Evolutionary conservation across 2,329 filamentous ascomycete species (phyloP).

Genomic region (Calonectria pteridis): DNA sequence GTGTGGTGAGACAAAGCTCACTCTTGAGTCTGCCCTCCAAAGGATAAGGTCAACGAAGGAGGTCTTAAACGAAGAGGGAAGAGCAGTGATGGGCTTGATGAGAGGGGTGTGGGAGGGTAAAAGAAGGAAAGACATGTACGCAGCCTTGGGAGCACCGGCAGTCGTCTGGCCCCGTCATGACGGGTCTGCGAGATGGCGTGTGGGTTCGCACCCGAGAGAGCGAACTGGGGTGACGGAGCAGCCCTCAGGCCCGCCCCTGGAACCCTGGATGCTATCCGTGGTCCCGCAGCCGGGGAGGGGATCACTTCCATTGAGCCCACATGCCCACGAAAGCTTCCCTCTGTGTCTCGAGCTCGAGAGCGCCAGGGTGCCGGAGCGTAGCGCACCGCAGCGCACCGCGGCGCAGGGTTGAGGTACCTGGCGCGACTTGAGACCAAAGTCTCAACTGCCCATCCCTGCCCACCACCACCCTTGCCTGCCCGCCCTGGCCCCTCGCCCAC

Average conservation of each 20-base stretch:
- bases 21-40: conserved; percentile 48
- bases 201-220: conserved; percentile 44
- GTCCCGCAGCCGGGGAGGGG: conserved; percentile 36
- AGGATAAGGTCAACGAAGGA: conserved; percentile 51
- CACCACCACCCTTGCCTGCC: conserved; percentile 33
- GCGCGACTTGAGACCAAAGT: conserved; percentile 41
- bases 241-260: conserved; percentile 41
- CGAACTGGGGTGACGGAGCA: conserved; percentile 43
- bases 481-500: conserved; percentile 24
- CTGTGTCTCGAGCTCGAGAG: conserved; percentile 4
- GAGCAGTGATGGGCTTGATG: conserved; percentile 39
- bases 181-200: conserved; percentile 47
- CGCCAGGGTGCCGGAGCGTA: conserved; percentile 11
- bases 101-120: conserved; percentile 52
- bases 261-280: conserved; percentile 34
- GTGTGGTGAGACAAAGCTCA: conserved; percentile 50
- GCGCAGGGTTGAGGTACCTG: conserved; percentile 33
- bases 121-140: conserved; percentile 51
- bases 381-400: not conserved
- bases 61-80: conserved; percentile 45
- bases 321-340: conserved; percentile 24
- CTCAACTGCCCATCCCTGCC: conserved; percentile 40
- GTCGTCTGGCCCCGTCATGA: conserved; percentile 45
- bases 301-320: conserved; percentile 34
- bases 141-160: conserved; percentile 43